These are phyloP conservation scores for Wickerhamomyces ciferrii DNA, from an alignment of 805 yeast genomes.

Conservation along the genomic window DNA sequence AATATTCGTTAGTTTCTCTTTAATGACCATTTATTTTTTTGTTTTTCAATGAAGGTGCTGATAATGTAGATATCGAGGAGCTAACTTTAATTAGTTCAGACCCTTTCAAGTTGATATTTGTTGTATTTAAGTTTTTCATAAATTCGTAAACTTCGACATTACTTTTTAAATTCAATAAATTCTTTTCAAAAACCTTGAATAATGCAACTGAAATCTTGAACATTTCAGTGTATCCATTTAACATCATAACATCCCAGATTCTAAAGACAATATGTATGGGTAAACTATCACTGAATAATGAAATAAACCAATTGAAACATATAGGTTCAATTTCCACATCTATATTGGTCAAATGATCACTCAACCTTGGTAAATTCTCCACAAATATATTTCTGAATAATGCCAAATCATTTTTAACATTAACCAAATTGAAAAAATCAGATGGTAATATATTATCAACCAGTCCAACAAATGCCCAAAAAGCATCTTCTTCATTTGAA, in stretches of 20 bases:
- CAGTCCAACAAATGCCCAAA: constrained; percentile 46
- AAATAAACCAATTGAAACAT: constrained; percentile 53
- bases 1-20: not conserved
- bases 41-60: not conserved
- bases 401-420: constrained; percentile 35
- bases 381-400: constrained; percentile 30
- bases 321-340: constrained; percentile 43
- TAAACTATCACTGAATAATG: constrained; percentile 46
- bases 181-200: constrained; percentile 30
- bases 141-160: constrained; percentile 29
- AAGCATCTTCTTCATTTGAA: constrained; percentile 44
- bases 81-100: constrained; percentile 17
- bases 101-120: constrained; percentile 19
- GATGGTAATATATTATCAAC: constrained; percentile 43
- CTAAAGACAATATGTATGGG: constrained; percentile 46
- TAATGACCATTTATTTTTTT: not conserved
- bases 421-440: constrained; percentile 31
- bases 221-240: constrained; percentile 32
- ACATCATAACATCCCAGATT: constrained; percentile 44
- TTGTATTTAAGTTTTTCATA: constrained; percentile 26
- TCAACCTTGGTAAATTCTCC: constrained; percentile 34
- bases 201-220: constrained; percentile 29
- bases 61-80: not conserved
- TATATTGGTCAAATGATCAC: constrained; percentile 26
- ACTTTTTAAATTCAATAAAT: constrained; percentile 20